These are phyloP conservation scores for Chondrostereum purpureum DNA, from an alignment of 1,284 basidiomycete genomes.

Conservation along the genomic window DNA sequence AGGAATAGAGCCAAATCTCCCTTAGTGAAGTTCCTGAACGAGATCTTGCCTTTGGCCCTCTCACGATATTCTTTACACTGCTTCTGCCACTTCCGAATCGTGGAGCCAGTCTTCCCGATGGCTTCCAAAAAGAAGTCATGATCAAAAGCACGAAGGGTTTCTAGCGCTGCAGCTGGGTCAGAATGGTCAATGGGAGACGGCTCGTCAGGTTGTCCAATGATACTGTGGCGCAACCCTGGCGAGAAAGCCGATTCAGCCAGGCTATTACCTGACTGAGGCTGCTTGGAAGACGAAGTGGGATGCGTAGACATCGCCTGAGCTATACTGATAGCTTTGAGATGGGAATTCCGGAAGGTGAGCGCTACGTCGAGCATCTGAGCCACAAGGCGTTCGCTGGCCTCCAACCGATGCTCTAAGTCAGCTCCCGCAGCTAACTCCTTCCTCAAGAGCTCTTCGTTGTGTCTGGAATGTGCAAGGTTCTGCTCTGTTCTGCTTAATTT, in stretches of 20 bases:
- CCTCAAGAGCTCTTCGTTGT: constrained; percentile 55
- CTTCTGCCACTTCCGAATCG: constrained; percentile 95
- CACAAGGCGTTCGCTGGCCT: constrained; percentile 53
- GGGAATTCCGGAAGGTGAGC: constrained; percentile 65
- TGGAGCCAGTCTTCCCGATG: constrained; percentile 71
- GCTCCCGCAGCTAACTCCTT: constrained; percentile 57
- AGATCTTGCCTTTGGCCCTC: constrained; percentile 87
- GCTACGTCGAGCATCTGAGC: constrained; percentile 72
- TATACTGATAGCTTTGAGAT: constrained; percentile 61
- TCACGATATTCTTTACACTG: constrained; percentile 93
- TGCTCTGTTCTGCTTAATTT: constrained; percentile 66
- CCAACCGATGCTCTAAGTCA: constrained; percentile 59
- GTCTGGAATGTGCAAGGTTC: constrained; percentile 56
- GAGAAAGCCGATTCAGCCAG: constrained; percentile 43
- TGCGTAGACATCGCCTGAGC: constrained; percentile 57
- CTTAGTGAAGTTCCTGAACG: constrained; percentile 87
- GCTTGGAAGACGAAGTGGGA: constrained; percentile 38
- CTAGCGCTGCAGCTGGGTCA: constrained; percentile 61
- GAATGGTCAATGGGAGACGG: constrained; percentile 68
- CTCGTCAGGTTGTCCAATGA: constrained; percentile 50
- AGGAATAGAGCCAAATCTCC: constrained; percentile 94
- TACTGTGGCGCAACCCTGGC: constrained; percentile 40
- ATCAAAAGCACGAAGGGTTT: constrained; percentile 68
- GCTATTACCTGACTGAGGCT: constrained; percentile 22
- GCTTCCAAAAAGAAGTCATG: constrained; percentile 80